Percentiles rank a stretch among this genome's conserved stretches.
Conservation (phyloP, 2,329 filamentous ascomycete genomes). For the Magnaporthales sp. region DNA sequence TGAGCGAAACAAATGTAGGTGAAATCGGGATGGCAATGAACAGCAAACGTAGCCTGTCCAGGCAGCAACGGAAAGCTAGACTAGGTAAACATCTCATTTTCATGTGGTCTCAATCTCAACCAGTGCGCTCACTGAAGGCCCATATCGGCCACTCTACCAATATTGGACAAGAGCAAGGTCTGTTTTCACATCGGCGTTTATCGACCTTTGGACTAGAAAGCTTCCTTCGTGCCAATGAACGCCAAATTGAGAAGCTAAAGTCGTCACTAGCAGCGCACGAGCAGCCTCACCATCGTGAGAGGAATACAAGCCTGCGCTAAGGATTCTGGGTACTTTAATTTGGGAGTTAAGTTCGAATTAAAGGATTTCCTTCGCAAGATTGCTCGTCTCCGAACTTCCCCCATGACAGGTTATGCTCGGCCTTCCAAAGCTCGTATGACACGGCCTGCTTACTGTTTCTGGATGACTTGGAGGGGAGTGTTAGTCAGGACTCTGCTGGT, state of each 20-base stretch:
- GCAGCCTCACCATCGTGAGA: not conserved
- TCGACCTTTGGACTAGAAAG: not conserved
- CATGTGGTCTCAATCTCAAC: too few relatives aligned
- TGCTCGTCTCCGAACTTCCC: not conserved
- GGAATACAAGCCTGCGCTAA: not conserved
- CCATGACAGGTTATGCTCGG: not conserved
- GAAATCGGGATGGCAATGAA: too few relatives aligned
- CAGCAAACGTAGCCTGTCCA: too few relatives aligned
- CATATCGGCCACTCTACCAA: not conserved
- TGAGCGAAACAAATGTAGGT: too few relatives aligned
- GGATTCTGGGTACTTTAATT: not conserved
- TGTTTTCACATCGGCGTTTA: not conserved
- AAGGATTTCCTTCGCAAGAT: not conserved
- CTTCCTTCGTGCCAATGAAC: not conserved
- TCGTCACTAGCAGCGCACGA: not conserved
- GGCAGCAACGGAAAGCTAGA: too few relatives aligned
- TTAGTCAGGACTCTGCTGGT: not conserved
- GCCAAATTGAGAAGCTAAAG: not conserved
- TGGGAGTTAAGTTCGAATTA: not conserved
- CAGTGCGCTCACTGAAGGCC: too few relatives aligned
- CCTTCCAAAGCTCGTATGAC: not conserved
- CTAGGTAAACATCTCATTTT: too few relatives aligned
- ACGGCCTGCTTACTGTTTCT: not conserved
- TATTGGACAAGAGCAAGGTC: not conserved
- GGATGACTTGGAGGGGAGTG: not conserved